Evolutionary conservation across 768 basidiomycete genomes (phyloP).

Genomic region (Auriculariales sp.): DNA sequence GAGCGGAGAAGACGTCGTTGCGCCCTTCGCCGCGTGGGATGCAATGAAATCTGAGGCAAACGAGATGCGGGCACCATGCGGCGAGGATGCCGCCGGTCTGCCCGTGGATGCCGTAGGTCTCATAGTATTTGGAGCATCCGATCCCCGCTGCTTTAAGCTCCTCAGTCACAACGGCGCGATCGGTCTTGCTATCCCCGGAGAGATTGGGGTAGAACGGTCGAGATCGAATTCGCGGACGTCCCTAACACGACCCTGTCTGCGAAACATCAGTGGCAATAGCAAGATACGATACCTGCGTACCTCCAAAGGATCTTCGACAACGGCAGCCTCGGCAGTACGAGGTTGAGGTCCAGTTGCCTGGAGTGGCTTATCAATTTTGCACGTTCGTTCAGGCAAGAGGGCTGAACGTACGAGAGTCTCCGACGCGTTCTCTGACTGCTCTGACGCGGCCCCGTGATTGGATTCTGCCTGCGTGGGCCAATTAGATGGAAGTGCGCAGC

Average conservation of each 20-base stretch:
- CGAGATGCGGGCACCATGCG: background rate
- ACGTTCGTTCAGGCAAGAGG: no score
- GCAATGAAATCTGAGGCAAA: background rate
- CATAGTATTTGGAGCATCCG: background rate
- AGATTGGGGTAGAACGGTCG: background rate
- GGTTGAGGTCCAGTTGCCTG: no score
- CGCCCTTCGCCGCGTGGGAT: slow-evolving; percentile 22
- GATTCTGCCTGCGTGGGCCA: no score
- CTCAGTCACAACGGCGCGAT: background rate
- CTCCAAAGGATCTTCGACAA: no score
- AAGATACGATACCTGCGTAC: no score
- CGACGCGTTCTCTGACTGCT: no score
- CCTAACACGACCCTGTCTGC: background rate
- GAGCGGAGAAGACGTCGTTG: slow-evolving; percentile 25
- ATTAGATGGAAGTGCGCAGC: no score
- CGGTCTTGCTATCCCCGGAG: background rate
- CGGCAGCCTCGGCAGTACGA: no score
- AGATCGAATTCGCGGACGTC: background rate
- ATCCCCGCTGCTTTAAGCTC: background rate
- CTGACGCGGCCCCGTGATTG: no score
- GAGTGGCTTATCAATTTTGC: no score
- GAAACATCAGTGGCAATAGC: no score
- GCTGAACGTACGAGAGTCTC: no score
- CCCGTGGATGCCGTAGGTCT: background rate
- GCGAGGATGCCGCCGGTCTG: background rate